These are phyloP conservation scores for Trametes cingulata DNA, from an alignment of 768 basidiomycete genomes.

Conservation along the genomic window DNA sequence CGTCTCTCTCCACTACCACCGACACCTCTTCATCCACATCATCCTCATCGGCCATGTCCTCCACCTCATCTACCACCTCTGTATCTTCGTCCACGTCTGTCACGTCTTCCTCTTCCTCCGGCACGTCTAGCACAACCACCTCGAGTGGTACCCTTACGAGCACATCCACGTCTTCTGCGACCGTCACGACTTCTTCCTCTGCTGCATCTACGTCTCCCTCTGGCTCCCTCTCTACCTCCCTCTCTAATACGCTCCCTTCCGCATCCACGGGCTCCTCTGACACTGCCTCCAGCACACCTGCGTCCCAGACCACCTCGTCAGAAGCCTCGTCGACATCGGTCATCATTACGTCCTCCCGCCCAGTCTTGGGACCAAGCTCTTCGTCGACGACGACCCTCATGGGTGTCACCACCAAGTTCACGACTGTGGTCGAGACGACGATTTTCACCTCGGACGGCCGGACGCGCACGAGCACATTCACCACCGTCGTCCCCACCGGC, in stretches of 20 bases:
- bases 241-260: background rate
- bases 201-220: slow-evolving; percentile 1
- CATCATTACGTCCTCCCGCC: background rate
- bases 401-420: slow-evolving; percentile 6
- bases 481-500: slow-evolving; percentile 24
- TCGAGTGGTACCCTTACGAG: background rate
- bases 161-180: background rate
- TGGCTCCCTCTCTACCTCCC: background rate
- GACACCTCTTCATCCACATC: background rate
- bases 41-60: background rate
- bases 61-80: background rate
- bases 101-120: background rate
- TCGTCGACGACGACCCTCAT: slow-evolving; percentile 1
- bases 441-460: slow-evolving; percentile 17
- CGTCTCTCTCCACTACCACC: background rate
- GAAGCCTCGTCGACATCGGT: background rate
- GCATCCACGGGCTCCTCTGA: background rate
- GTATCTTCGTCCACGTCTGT: background rate
- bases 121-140: background rate
- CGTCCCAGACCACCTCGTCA: background rate
- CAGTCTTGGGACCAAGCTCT: background rate
- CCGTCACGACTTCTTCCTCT: background rate
- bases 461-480: slow-evolving; percentile 15
- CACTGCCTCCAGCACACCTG: background rate
- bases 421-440: slow-evolving; percentile 20